Evolutionary conservation across 352 stramenopile genomes (phyloP).

Genomic region (Phytophthora idaei): DNA sequence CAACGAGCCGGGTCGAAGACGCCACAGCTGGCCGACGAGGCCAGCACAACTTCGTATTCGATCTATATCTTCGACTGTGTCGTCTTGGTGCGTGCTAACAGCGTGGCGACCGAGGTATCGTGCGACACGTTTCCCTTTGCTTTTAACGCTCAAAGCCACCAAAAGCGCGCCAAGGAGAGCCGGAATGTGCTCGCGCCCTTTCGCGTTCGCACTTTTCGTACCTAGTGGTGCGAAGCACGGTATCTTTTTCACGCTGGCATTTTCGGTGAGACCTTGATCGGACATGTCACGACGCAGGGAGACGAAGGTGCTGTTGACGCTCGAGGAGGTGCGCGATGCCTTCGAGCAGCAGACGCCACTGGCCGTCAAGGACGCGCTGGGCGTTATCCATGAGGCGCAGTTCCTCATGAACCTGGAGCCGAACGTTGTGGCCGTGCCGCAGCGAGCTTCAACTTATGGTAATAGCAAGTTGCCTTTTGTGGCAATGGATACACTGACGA

Average conservation of each 20-base stretch:
- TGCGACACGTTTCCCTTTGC: slow-evolving; percentile 33
- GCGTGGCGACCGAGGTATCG: not conserved
- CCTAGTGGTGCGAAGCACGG: slow-evolving; percentile 4
- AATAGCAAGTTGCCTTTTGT: slow-evolving; percentile 24
- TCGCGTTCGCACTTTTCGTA: slow-evolving; percentile 20
- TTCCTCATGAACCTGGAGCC: slow-evolving; percentile 59
- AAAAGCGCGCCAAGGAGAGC: not conserved
- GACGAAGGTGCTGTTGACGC: slow-evolving; percentile 44
- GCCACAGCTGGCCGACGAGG: slow-evolving; percentile 13
- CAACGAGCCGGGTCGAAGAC: slow-evolving; percentile 1
- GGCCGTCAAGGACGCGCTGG: slow-evolving; percentile 59
- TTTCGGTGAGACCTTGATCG: slow-evolving; percentile 6
- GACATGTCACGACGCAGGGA: slow-evolving; percentile 40
- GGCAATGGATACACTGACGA: slow-evolving; percentile 2
- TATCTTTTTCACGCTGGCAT: slow-evolving; percentile 7
- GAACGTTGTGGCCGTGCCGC: slow-evolving; percentile 60
- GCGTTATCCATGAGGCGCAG: slow-evolving; percentile 74
- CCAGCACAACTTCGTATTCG: slow-evolving; percentile 13
- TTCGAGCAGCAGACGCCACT: slow-evolving; percentile 70
- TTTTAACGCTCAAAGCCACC: not conserved
- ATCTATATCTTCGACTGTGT: not conserved
- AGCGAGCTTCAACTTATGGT: slow-evolving; percentile 38
- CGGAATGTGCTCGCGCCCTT: slow-evolving; percentile 26
- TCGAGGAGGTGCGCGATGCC: slow-evolving; percentile 43
- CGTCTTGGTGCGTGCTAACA: not conserved